Evolutionary conservation across 202 grass and related monocot species (phyloP), one percentile per base, ranked within the genome.

Genomic region (Carex arenaria): DNA sequence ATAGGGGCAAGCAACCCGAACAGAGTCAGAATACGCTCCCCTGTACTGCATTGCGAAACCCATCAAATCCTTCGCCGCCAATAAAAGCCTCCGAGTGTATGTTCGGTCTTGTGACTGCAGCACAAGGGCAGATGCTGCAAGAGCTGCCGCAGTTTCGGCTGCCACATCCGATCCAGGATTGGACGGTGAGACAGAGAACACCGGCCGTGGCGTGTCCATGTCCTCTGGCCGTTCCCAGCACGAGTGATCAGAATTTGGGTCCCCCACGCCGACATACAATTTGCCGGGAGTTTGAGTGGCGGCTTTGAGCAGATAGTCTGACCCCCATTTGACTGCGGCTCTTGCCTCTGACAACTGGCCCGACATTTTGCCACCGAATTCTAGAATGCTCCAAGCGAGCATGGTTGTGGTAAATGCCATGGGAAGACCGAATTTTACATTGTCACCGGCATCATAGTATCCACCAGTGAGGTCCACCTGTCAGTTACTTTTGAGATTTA

Each of bases 401-500:
- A 93, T 93, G 0, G 90, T 94, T 56, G 90, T 7, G 15, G 90
- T 91, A 89, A 91, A 97, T n/a, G 92, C 92, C 89, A 94, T 93
- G 13, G 90, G 90, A 80, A 97, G 93, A 3, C 89, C 89, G 45
- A 97, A 93, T 89, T 94, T 97, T 5, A 90, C 90, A 73, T 94
- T 97, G 92, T 97, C 95, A 11, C 94, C 92, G 68, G 92, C 94
- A 78, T 97, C 95, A 78, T 97, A 97, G 87, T 97, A 94, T 0
- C 94, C 94, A 52, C 90, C 92, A 4, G 84, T 90, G 17, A 94
- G 89, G 67, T 97, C 89, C 0, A 97, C 90, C 90, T 97, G 75
- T 32, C 64, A 5, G 40, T 9, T 57, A 42, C 45, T 45, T 71
- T 85, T 7, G 10, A 78, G 12, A 55, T 85, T 12, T 4, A 45